Conservation (phyloP, 345 rosid genomes). For the Balakata baccata region DNA sequence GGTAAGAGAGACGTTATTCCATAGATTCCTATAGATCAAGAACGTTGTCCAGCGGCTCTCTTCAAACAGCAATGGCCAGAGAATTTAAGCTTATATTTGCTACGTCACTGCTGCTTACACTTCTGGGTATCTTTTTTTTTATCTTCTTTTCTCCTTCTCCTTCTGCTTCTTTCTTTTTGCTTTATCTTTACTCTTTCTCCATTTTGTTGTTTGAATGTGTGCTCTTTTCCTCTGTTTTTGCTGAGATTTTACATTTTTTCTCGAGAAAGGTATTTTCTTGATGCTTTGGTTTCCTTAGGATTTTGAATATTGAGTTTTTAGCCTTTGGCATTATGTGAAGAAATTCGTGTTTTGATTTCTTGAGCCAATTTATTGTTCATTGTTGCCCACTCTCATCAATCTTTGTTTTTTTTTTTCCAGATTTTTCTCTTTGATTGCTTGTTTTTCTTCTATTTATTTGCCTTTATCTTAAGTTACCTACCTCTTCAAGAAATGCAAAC, state of each 20-base stretch:
- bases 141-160: not conserved
- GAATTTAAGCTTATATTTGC: constrained; percentile 48
- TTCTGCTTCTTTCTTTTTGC: not conserved
- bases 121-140: constrained; percentile 50
- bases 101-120: constrained; percentile 45
- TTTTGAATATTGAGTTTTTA: not conserved
- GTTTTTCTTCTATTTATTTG: too few relatives aligned
- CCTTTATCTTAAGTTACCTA: too few relatives aligned
- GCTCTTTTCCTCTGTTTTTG: too few relatives aligned
- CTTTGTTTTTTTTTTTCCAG: not conserved
- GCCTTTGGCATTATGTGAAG: too few relatives aligned
- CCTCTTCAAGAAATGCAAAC: not conserved
- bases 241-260: too few relatives aligned
- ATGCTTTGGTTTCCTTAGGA: too few relatives aligned
- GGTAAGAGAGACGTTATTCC: constrained; percentile 26
- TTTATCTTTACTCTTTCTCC: not conserved
- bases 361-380: not conserved
- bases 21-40: constrained; percentile 17
- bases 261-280: too few relatives aligned
- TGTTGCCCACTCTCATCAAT: not conserved
- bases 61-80: constrained; percentile 43
- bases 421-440: too few relatives aligned
- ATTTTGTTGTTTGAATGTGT: too few relatives aligned
- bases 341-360: not conserved
- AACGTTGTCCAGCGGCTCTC: not conserved